Evolutionary conservation across 306 rosid genomes (phyloP), one percentile per base, ranked within the genome.

Genomic region (Quercus dentata): DNA sequence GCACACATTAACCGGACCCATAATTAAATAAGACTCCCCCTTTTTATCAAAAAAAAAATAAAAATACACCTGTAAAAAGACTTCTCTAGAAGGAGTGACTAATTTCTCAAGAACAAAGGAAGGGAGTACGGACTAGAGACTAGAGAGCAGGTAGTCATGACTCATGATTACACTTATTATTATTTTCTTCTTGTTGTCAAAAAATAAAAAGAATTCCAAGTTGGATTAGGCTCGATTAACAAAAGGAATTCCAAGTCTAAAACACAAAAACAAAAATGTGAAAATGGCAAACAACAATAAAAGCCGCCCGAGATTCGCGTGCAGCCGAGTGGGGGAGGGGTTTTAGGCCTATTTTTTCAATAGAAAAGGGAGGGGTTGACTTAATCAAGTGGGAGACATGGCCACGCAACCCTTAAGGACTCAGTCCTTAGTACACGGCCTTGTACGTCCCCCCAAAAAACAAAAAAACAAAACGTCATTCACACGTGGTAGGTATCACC

Each of bases 361-460:
- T 25, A 7, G 35, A 49, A 56, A 59, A 54, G 61, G 52, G 27
- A 8, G 3, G 71, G 55, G 88, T 85, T 87, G 93, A 89, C 92
- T 79, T 83, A 0, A 56, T 81, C 81, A 70, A 65, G 78, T 44
- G 59, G 80, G 57, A 52, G 69, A 81, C 72, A 5, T 51, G 87
- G 86, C 80, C 82, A 85, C 83, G 87, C 81, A 84, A 79, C 2
- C 10, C 46, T 41, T 41, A 7, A 41, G 46, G 46, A 41, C 46
- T 41, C 3, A 0, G 46, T 3, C 76, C 76, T 14, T 62, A 20
- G 65, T 68, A 82, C 85, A 87, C 87, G 90, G 87, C 72, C 5
- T 81, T 74, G 90, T 89, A 86, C 89, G 79, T 63, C 18, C 77
- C 71, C 6, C 28, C 30, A 2, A 13, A 62, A 8, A 2, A 41